These are phyloP conservation scores for Lentinus brumalis DNA, from an alignment of 768 basidiomycete genomes.

Conservation along the genomic window DNA sequence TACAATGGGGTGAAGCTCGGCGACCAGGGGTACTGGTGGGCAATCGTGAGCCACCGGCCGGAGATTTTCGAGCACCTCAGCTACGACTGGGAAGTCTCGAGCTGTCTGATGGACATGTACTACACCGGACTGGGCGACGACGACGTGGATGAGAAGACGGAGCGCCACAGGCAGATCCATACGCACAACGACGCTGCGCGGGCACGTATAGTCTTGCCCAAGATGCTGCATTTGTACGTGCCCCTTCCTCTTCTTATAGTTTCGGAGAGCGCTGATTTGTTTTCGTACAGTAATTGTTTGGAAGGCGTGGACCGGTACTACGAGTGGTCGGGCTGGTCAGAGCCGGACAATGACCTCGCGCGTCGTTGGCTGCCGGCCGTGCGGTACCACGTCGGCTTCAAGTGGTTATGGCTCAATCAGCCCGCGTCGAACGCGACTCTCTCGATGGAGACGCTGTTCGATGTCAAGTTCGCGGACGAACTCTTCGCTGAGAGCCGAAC, in stretches of 20 bases:
- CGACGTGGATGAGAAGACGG: constrained; percentile 35
- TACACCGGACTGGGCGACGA: constrained; percentile 45
- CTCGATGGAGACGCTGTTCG: constrained; percentile 35
- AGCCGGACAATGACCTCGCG: constrained; percentile 40
- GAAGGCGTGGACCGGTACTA: constrained; percentile 43
- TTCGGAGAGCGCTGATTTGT: constrained; percentile 16
- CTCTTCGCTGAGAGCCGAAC: constrained; percentile 19
- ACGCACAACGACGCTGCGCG: constrained; percentile 42
- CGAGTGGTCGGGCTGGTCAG: constrained; percentile 50
- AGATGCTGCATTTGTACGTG: constrained; percentile 53
- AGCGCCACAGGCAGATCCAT: constrained; percentile 38
- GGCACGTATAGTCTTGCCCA: constrained; percentile 45
- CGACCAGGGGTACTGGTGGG: constrained; percentile 58
- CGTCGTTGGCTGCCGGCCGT: constrained; percentile 47
- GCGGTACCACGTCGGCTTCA: constrained; percentile 48
- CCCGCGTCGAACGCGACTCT: constrained; percentile 27
- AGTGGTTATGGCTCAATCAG: constrained; percentile 53
- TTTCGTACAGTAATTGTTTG: constrained; percentile 42
- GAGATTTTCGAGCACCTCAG: constrained; percentile 45
- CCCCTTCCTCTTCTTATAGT: background rate
- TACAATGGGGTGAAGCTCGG: constrained; percentile 50
- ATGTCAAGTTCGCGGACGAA: constrained; percentile 46
- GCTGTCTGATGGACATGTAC: constrained; percentile 51
- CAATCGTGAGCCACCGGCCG: constrained; percentile 45
- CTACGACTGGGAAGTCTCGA: constrained; percentile 52